A percentile compares a stretch with the other conserved stretches of the same genome.
Evolutionary conservation across 768 basidiomycete species (phyloP).

Genomic region (Rhodosporidiobolus sp.): DNA sequence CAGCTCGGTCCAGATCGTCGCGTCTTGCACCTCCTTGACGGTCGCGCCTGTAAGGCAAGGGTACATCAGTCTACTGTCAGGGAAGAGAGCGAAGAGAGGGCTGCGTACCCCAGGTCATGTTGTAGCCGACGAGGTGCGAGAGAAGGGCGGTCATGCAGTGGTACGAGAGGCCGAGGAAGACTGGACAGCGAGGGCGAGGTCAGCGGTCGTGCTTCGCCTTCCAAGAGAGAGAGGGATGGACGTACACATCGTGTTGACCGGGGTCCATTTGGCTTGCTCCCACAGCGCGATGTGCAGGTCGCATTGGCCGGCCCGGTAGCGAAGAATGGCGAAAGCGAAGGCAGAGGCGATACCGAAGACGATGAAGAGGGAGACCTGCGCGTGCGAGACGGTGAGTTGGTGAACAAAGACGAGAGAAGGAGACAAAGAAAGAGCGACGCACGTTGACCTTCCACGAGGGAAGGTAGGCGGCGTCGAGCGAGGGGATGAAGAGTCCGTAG

Average conservation of each 20-base stretch:
- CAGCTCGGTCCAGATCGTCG: constrained; percentile 87
- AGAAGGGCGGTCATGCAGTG: constrained; percentile 63
- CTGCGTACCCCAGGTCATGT: constrained; percentile 58
- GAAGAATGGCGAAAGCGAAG: constrained; percentile 20
- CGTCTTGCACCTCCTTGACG: constrained; percentile 77
- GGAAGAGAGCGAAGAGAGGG: constrained; percentile 37
- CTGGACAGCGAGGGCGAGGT: constrained; percentile 51
- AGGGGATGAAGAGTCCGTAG: constrained; percentile 26
- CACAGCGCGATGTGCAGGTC: neutral
- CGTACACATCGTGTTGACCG: constrained; percentile 60
- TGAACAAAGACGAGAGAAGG: neutral
- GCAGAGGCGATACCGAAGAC: constrained; percentile 29
- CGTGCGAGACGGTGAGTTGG: too few relatives aligned
- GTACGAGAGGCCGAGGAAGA: constrained; percentile 71
- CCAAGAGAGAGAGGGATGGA: constrained; percentile 64
- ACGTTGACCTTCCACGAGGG: constrained; percentile 32
- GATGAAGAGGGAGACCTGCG: constrained; percentile 19
- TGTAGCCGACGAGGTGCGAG: constrained; percentile 60
- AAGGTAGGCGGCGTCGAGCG: constrained; percentile 21
- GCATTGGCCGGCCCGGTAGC: constrained; percentile 16
- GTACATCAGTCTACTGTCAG: neutral
- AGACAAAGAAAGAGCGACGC: neutral
- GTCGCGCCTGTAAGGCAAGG: constrained; percentile 55
- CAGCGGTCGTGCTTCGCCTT: too few relatives aligned
- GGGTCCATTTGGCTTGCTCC: constrained; percentile 27